These are phyloP conservation scores for Amanita inopinata DNA, from an alignment of 768 basidiomycete genomes.

Conservation along the genomic window DNA sequence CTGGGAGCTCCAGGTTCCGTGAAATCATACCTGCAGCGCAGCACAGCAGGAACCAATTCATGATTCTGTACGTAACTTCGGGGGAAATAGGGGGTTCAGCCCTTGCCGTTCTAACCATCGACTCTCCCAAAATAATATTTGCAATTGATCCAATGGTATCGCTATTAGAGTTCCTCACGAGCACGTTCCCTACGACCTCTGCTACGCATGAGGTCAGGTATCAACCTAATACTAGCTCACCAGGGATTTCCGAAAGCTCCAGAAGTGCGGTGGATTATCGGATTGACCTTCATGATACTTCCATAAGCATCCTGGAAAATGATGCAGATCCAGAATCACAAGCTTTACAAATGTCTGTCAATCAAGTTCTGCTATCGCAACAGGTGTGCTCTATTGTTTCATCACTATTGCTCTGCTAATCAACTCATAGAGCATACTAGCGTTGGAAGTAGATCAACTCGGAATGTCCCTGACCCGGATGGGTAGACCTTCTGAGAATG, in stretches of 20 bases:
- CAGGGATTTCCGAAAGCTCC: too few relatives aligned
- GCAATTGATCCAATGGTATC: constrained; percentile 87
- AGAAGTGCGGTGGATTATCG: constrained; percentile 46
- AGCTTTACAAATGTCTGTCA: constrained; percentile 78
- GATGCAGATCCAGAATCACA: constrained; percentile 72
- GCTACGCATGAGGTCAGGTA: constrained; percentile 4
- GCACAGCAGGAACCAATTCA: constrained; percentile 85
- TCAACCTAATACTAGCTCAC: not conserved
- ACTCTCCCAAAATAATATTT: constrained; percentile 89
- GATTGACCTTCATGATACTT: constrained; percentile 84
- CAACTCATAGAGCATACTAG: constrained; percentile 57
- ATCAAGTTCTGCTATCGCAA: constrained; percentile 80
- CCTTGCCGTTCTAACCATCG: constrained; percentile 78
- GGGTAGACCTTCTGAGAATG: constrained; percentile 73
- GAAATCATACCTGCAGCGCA: constrained; percentile 92
- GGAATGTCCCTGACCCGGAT: constrained; percentile 94
- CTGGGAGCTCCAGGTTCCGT: constrained; percentile 76
- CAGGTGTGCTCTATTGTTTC: constrained; percentile 44
- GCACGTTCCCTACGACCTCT: constrained; percentile 27
- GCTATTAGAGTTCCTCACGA: constrained; percentile 76
- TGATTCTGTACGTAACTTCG: constrained; percentile 80
- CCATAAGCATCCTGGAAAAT: constrained; percentile 79
- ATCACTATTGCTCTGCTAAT: constrained; percentile 4
- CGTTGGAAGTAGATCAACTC: constrained; percentile 67
- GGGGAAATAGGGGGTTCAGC: constrained; percentile 47